Percentiles rank a stretch among this genome's conserved stretches.
phyloP scores from a whole-genome alignment of 2,329 filamentous ascomycete species.

The Fusarium newnesense region DNA sequence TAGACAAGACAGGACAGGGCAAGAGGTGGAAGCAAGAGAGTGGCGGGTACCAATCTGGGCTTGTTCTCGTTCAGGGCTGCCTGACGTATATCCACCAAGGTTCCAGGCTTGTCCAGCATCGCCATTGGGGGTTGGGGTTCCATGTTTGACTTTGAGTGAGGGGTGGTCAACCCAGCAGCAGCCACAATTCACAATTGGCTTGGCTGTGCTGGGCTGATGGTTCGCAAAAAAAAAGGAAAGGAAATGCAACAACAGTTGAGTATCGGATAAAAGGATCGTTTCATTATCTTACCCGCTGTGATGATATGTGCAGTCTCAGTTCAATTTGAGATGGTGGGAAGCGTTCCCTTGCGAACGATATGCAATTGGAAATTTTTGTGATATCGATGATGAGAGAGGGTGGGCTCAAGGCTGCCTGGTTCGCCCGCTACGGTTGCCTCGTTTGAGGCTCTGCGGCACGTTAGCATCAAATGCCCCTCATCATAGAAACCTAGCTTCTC shows the following conservation, averaged over 20 bases:
- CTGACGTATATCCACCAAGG: neutral
- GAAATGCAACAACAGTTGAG: neutral
- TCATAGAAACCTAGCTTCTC: neutral
- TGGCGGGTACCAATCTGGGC: neutral
- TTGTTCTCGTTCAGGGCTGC: neutral
- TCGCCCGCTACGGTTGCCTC: slow-evolving; percentile 2
- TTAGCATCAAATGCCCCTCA: slow-evolving; percentile 1
- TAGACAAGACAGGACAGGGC: neutral
- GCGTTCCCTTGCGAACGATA: neutral
- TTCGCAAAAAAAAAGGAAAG: neutral
- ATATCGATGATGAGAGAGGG: neutral
- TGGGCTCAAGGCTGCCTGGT: neutral
- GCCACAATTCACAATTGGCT: neutral
- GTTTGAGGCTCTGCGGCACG: slow-evolving; percentile 9
- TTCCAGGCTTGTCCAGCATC: neutral
- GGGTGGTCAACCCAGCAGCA: neutral
- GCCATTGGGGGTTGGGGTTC: neutral
- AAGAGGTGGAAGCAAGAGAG: neutral
- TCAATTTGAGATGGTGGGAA: neutral
- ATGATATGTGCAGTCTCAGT: neutral
- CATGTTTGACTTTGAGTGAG: neutral
- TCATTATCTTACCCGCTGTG: neutral
- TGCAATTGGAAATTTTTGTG: neutral
- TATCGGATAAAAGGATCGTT: neutral
- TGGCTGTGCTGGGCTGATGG: neutral